Percentiles rank a stretch among this genome's conserved stretches.
Conservation (phyloP, 2,329 filamentous ascomycete species). For the Ophiostoma sp. region DNA sequence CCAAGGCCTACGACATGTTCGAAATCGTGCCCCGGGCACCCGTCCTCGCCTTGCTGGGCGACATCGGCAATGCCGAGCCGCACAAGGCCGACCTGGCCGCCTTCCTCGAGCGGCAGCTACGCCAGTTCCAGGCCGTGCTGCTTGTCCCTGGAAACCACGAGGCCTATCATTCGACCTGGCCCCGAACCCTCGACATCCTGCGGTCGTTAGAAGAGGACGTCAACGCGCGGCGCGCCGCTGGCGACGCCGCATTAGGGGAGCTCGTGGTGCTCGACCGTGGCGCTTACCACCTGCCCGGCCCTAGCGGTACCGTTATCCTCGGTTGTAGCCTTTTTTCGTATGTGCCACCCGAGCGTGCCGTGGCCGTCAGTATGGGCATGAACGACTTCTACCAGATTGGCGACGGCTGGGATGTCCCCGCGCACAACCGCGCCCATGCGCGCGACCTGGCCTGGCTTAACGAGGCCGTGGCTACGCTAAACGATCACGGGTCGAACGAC, state of each 20-base stretch:
- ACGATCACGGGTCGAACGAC: constrained; percentile 29
- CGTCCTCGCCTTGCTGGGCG: constrained; percentile 51
- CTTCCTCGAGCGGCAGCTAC: constrained; percentile 47
- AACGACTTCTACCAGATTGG: constrained; percentile 46
- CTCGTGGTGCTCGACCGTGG: constrained; percentile 39
- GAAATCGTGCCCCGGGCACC: constrained; percentile 43
- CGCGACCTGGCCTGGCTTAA: constrained; percentile 43
- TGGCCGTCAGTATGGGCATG: constrained; percentile 39
- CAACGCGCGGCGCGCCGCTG: background rate
- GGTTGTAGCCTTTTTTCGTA: constrained; percentile 45
- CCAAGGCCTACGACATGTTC: constrained; percentile 46
- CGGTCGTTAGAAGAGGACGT: constrained; percentile 32
- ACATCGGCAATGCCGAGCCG: constrained; percentile 44
- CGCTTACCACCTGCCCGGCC: constrained; percentile 28
- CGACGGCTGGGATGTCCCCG: constrained; percentile 29
- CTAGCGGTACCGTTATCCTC: constrained; percentile 30
- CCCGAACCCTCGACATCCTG: constrained; percentile 31
- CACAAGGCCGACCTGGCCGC: constrained; percentile 40
- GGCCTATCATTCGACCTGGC: constrained; percentile 42
- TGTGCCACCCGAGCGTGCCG: constrained; percentile 36
- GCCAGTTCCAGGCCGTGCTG: constrained; percentile 45
- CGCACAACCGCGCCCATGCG: constrained; percentile 37
- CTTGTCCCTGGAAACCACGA: constrained; percentile 55
- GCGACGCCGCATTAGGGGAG: constrained; percentile 31
- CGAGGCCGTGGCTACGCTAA: constrained; percentile 25